A percentile compares a stretch with the other conserved stretches of the same genome.
Conservation (phyloP, 1,139 yeast genomes). For the Pichia sp. region DNA sequence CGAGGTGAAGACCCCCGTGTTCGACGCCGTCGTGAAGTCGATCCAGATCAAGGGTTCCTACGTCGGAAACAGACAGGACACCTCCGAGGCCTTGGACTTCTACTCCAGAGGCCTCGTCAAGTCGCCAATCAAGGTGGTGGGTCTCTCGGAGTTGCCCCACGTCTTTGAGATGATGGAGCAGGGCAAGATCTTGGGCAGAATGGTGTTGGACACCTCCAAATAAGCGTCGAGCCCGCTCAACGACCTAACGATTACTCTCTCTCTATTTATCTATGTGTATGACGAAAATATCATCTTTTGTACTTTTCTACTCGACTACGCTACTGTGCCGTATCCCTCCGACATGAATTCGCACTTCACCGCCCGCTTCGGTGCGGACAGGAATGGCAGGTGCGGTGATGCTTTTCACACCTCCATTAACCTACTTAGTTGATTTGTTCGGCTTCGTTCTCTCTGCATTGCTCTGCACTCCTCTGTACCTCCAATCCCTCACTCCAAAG, state of each 20-base stretch:
- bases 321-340: too few species aligned
- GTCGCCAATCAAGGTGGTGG: constrained; percentile 67
- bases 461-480: background rate
- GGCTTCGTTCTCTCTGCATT: background rate
- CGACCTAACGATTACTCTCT: too few species aligned
- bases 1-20: constrained; percentile 55
- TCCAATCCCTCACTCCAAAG: background rate
- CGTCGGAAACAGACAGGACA: constrained; percentile 78
- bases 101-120: constrained; percentile 63
- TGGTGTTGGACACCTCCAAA: constrained; percentile 66
- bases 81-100: constrained; percentile 72
- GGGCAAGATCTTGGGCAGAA: constrained; percentile 69
- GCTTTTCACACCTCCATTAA: background rate
- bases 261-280: background rate
- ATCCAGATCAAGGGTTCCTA: constrained; percentile 67
- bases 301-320: too few species aligned
- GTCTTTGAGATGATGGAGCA: constrained; percentile 64
- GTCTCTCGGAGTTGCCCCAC: constrained; percentile 58
- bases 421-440: background rate
- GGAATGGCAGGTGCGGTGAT: too few species aligned
- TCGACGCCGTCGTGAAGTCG: constrained; percentile 61
- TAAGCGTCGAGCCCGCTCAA: constrained; percentile 21
- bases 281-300: too few species aligned
- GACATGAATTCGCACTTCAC: too few species aligned
- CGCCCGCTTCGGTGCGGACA: too few species aligned